Evolutionary conservation across 208 protist genomes (phyloP).

Genomic region (Porcisia deanei): DNA sequence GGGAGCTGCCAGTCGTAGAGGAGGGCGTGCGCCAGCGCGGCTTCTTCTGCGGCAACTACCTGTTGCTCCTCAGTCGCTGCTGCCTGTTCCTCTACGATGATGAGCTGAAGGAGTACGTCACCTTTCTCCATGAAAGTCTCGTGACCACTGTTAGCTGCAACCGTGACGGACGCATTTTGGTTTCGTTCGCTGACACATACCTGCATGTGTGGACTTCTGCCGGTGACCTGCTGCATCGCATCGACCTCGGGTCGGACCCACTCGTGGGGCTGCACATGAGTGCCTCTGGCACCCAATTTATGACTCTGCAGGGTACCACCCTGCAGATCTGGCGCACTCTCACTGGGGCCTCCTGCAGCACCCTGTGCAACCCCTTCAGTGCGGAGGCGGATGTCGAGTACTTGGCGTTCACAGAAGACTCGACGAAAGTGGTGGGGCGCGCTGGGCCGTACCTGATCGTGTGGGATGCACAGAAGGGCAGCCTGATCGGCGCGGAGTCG

Average conservation of each 20-base stretch:
- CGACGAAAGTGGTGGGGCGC: conserved; percentile 49
- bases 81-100: conserved; percentile 57
- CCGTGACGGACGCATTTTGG: conserved; percentile 60
- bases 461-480: conserved; percentile 60
- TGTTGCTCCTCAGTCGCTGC: conserved; percentile 50
- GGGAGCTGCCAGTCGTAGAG: conserved; percentile 48
- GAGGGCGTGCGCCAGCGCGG: conserved; percentile 38
- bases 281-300: conserved; percentile 47
- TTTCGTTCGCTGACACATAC: conserved; percentile 55
- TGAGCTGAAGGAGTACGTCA: conserved; percentile 22
- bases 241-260: conserved; percentile 53
- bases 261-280: conserved; percentile 66
- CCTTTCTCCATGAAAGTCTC: conserved; percentile 57
- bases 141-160: conserved; percentile 57
- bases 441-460: conserved; percentile 45
- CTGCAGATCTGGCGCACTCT: conserved; percentile 69
- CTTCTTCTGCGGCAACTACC: conserved; percentile 62
- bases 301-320: conserved; percentile 53
- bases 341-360: conserved; percentile 36
- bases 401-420: conserved; percentile 66
- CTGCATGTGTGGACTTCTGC: conserved; percentile 71
- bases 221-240: conserved; percentile 70
- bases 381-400: conserved; percentile 37
- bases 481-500: conserved; percentile 50
- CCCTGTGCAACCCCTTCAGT: conserved; percentile 38